Evolutionary conservation across 164 flowering plant genomes (phyloP), one percentile per base, ranked within the genome.

Genomic region (Euptelea pleiosperma): DNA sequence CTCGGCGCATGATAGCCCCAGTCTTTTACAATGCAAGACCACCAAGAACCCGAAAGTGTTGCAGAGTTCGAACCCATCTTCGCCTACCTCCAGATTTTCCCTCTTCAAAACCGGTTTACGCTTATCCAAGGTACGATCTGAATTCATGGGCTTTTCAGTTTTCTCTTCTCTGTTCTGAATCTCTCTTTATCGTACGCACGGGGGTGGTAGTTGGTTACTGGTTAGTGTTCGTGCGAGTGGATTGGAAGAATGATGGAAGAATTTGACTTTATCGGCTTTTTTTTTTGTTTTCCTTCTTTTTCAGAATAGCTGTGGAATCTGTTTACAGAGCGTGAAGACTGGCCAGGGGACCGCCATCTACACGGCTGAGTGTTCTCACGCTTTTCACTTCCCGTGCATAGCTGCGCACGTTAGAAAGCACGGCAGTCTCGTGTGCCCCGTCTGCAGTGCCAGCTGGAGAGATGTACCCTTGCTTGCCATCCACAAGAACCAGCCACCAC

Each of bases 321-420:
- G 97, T 64, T 57, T 69, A 71, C 86, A 80, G 63, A 89, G 86
- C 69, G 83, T 86, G 73, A 87, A 86, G 70, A 75, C 85, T 0
- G 94, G 96, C 6, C 93, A 87, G 34, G 90, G 96, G 9, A 87
- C 79, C 35, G 96, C 97, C 41, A 86, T 93, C 8, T 93, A 76
- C 78, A 93, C 96, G 8, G 94, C 96, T 0, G 96, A 89, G 54
- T 93, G 98, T 63, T 65, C 82, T 0, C 98, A 93, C 60, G 70
- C 87, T 4, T 93, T 89, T 53, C 97, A 93, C 45, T 93, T 93
- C 60, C 89, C 88, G 0, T 93, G 98, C 76, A 84, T 93, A 18
- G 81, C 94, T 0, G 60, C 82, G 1, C 83, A 84, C 54, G 89
- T 87, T 11, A 60, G 81, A 14, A 77, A 75, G 34, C 80, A 70